A percentile compares a stretch with the other conserved stretches of the same genome.
phyloP scores from a whole-genome alignment of 208 protist species.

The Herpetomonas samuelpessoai region DNA sequence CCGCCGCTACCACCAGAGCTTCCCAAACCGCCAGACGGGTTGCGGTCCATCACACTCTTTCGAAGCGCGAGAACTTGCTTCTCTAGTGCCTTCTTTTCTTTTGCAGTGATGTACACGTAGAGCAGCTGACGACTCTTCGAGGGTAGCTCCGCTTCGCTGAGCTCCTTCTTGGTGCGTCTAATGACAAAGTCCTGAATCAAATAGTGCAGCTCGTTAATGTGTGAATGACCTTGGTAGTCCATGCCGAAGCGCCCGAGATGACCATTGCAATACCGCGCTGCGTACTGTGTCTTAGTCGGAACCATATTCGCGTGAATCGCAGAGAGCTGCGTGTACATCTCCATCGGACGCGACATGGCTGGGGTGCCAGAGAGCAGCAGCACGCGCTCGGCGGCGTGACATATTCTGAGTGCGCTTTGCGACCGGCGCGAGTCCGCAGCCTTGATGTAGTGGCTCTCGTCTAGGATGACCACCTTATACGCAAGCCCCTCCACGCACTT shows the following conservation, averaged over 20 bases:
- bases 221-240: constrained; percentile 70
- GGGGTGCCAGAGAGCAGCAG: constrained; percentile 94
- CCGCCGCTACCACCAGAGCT: constrained; percentile 4
- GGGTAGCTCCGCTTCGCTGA: constrained; percentile 81
- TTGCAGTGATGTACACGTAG: constrained; percentile 82
- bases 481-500: constrained; percentile 52
- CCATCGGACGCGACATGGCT: constrained; percentile 91
- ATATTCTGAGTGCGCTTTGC: constrained; percentile 71
- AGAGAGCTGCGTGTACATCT: constrained; percentile 94
- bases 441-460: constrained; percentile 97
- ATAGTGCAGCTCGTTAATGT: constrained; percentile 92
- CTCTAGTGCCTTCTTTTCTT: constrained; percentile 80
- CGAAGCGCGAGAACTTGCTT: constrained; percentile 69
- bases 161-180: constrained; percentile 90
- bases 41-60: constrained; percentile 14
- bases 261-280: constrained; percentile 92
- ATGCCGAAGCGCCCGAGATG: constrained; percentile 73
- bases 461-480: constrained; percentile 92
- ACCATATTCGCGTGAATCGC: constrained; percentile 53
- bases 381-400: constrained; percentile 60
- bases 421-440: constrained; percentile 78
- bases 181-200: constrained; percentile 92
- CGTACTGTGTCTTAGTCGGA: constrained; percentile 81
- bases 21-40: neutral
- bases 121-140: constrained; percentile 85